These are phyloP conservation scores for Hortiboletus campestris DNA, from an alignment of 768 basidiomycete genomes.

Conservation along the genomic window DNA sequence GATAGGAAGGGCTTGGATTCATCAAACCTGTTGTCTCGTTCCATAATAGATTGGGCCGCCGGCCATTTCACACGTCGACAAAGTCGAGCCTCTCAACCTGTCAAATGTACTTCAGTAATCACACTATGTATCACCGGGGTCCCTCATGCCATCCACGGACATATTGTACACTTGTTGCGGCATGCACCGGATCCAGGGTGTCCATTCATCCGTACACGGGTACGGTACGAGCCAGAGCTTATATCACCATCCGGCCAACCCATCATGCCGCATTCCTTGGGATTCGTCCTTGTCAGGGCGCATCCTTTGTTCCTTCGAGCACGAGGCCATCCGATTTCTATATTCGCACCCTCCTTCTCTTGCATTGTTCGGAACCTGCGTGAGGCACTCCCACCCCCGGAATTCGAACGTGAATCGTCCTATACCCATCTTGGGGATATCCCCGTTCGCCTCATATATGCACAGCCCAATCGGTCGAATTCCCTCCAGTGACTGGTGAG, in stretches of 20 bases:
- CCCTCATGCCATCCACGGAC: conserved; percentile 3
- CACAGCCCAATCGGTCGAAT: neutral
- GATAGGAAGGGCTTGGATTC: neutral
- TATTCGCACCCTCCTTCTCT: neutral
- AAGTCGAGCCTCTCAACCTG: neutral
- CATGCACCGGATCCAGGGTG: neutral
- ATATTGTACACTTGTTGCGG: neutral
- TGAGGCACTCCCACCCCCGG: neutral
- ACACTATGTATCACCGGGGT: neutral
- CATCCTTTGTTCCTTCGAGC: neutral
- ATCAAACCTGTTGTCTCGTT: conserved; percentile 2
- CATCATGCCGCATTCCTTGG: neutral
- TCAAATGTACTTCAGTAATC: conserved; percentile 7
- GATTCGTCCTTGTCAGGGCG: neutral
- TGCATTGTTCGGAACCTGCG: neutral
- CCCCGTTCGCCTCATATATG: neutral
- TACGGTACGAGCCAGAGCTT: too few relatives aligned
- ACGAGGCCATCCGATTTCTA: neutral
- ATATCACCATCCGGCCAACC: neutral
- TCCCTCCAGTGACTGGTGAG: neutral
- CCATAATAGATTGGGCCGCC: conserved; percentile 1
- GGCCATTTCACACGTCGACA: conserved; percentile 13
- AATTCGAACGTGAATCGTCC: neutral
- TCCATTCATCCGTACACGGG: too few relatives aligned
- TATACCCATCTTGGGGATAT: neutral